Evolutionary conservation across 1,284 basidiomycete genomes (phyloP), one percentile per base, ranked within the genome.

Genomic region (Gomphus bonarii): DNA sequence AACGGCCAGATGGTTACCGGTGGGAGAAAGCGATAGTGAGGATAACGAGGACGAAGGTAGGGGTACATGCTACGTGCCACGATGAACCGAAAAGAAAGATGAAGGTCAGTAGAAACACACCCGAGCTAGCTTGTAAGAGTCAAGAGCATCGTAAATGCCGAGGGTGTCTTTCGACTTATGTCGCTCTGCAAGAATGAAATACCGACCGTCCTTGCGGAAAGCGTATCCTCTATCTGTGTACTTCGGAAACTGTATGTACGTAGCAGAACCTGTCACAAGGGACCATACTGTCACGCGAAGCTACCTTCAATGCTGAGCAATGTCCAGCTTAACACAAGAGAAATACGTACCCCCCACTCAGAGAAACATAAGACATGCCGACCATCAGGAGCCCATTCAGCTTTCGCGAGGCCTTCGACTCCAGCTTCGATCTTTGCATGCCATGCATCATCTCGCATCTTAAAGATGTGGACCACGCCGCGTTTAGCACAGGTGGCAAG

Each of bases 141-240:
- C 79, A 1, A 73, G 65, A 2, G 81, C 72, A 64, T 94, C 91
- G 67, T 95, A 95, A 2, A 95, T 72, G 12, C 90, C 89, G 0
- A 92, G 65, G 0, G 84, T 85, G 65, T 94, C 91, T 67, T 86
- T 92, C 0, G 88, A 91, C 62, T 84, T 84, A 65, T 94, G 91
- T 16, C 89, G 77, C 66, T 95, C 92, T 3, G 85, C 88, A 2
- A 93, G 71, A 12, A 90, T 73, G 64, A 94, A 84, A 67, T 92
- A 92, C 28, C 83, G 80, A 3, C 82, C 82, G 68, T 93, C 90
- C 25, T 79, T 69, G 22, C 89, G 83, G 66, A 90, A 93, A 14
- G 85, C 76, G 67, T 87, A 90, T 35, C 84, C 89, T 91, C 60
- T 31, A 36, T 40, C 54, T 48, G 56, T 52, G 38, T 58, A 55